These are phyloP conservation scores for Gossypium bickii DNA, from an alignment of 345 rosid genomes.

Conservation along the genomic window DNA sequence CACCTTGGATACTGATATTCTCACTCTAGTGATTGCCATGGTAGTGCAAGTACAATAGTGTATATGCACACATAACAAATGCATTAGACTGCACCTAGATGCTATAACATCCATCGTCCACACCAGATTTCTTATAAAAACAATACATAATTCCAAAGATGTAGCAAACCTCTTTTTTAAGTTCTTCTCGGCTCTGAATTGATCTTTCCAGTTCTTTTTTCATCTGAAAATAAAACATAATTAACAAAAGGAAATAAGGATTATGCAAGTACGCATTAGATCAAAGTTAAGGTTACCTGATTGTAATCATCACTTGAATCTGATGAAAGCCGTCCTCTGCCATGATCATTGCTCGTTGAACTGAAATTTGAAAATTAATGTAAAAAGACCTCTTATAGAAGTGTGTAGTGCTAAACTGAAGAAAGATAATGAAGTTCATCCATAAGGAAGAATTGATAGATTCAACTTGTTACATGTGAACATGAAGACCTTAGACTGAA, in stretches of 20 bases:
- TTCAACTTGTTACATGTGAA: not conserved
- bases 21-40: not conserved
- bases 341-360: slow-evolving; percentile 32
- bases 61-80: not conserved
- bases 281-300: slow-evolving; percentile 39
- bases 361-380: slow-evolving; percentile 32
- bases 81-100: not conserved
- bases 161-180: slow-evolving; percentile 56
- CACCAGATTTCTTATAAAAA: not conserved
- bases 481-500: not conserved
- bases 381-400: not conserved
- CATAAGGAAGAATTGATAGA: not conserved
- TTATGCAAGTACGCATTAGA: not conserved
- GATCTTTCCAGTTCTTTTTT: slow-evolving; percentile 51
- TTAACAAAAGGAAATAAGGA: slow-evolving; percentile 10
- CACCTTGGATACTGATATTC: not conserved
- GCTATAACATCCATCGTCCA: not conserved
- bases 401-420: not conserved
- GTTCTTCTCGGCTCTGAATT: slow-evolving; percentile 44
- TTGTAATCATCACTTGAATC: slow-evolving; percentile 43
- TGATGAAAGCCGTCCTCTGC: slow-evolving; percentile 39
- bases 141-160: not conserved
- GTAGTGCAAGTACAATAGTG: not conserved
- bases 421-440: not conserved
- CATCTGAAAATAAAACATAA: slow-evolving; percentile 34